Percentiles rank a stretch among this genome's conserved stretches.
Evolutionary conservation across 2,329 filamentous ascomycete species (phyloP).

Genomic region (Leptographium wingfieldii): DNA sequence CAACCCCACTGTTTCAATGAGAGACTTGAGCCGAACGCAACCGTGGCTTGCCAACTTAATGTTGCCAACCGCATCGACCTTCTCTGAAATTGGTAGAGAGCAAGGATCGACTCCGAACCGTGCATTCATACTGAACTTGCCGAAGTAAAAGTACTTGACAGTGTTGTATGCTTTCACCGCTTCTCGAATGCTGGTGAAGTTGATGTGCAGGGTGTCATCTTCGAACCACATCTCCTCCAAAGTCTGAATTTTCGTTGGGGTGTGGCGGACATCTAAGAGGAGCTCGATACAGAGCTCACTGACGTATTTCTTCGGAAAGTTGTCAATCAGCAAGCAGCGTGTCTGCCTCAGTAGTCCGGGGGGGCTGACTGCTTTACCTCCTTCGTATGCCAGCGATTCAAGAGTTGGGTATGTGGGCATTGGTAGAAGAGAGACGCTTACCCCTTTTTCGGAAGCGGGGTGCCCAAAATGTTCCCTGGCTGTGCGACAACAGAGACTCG

Average conservation of each 20-base stretch:
- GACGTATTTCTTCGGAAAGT: slow-evolving; percentile 7
- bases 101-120: slow-evolving; percentile 8
- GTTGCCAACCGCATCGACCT: background rate
- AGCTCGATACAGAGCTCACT: slow-evolving; percentile 9
- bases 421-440: background rate
- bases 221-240: slow-evolving; percentile 13
- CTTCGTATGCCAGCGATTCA: background rate
- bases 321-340: slow-evolving; percentile 6
- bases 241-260: background rate
- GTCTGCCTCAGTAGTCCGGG: background rate
- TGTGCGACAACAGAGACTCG: background rate
- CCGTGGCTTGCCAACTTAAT: slow-evolving; percentile 6
- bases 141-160: slow-evolving; percentile 6
- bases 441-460: too few species aligned
- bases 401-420: slow-evolving; percentile 9
- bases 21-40: slow-evolving; percentile 5
- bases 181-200: slow-evolving; percentile 10
- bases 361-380: background rate
- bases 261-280: background rate
- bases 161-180: slow-evolving; percentile 4
- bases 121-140: slow-evolving; percentile 3
- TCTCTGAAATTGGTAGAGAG: background rate
- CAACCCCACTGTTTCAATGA: slow-evolving; percentile 9
- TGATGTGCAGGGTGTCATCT: slow-evolving; percentile 5
- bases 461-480: background rate